These are phyloP conservation scores for Cladosporium sp. DNA, from an alignment of 2,329 filamentous ascomycete genomes.

Conservation along the genomic window DNA sequence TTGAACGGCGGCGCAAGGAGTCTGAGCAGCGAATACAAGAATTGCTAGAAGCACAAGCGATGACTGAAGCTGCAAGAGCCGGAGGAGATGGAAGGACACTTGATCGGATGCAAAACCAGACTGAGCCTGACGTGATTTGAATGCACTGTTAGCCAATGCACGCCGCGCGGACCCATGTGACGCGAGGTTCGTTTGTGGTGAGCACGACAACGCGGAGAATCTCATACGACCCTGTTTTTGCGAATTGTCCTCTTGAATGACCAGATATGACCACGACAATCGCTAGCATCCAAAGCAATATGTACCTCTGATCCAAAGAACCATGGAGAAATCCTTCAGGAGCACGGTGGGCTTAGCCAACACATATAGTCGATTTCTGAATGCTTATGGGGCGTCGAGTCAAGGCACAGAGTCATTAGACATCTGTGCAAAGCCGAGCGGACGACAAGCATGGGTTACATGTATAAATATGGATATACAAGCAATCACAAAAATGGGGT, in stretches of 20 bases:
- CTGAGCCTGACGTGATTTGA: not conserved
- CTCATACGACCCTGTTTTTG: not conserved
- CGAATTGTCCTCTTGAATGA: not conserved
- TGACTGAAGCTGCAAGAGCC: not conserved
- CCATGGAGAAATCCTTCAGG: not conserved
- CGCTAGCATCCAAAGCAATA: not conserved
- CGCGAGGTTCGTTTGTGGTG: not conserved
- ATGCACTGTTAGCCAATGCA: not conserved
- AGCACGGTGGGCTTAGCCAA: not conserved
- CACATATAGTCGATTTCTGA: not conserved
- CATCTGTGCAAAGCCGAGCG: not conserved
- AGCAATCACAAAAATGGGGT: not conserved
- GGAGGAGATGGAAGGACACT: not conserved
- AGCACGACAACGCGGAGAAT: not conserved
- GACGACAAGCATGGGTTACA: not conserved
- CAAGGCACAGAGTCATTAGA: not conserved
- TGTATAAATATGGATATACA: not conserved
- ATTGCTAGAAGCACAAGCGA: conserved; percentile 3
- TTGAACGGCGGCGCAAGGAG: not conserved
- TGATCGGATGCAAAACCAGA: not conserved
- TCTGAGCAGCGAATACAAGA: conserved; percentile 12
- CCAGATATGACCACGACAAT: not conserved
- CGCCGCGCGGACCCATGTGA: not conserved
- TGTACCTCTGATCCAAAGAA: not conserved
- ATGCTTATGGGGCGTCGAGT: not conserved